Evolutionary conservation across 2,329 filamentous ascomycete genomes (phyloP).

Genomic region (Calonectria naviculata): DNA sequence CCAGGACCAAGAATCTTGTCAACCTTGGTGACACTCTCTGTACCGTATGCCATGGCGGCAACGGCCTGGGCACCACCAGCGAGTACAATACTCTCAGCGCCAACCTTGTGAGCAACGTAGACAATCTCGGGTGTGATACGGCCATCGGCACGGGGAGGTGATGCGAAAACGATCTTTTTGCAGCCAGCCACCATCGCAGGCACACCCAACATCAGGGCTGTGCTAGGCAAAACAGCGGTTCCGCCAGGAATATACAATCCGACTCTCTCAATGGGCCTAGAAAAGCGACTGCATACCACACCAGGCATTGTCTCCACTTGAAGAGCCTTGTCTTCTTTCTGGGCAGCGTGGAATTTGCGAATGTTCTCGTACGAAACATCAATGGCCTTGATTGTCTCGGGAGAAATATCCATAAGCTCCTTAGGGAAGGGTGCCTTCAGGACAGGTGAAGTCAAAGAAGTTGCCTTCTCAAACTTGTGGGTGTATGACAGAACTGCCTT

Average conservation of each 20-base stretch:
- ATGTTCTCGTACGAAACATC: slow-evolving; percentile 96
- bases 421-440: slow-evolving; percentile 89
- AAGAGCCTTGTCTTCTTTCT: slow-evolving; percentile 85
- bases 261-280: slow-evolving; percentile 92
- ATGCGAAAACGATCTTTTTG: slow-evolving; percentile 93
- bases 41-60: slow-evolving; percentile 97
- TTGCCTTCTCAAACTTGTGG: slow-evolving; percentile 98
- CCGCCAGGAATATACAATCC: slow-evolving; percentile 96
- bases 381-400: slow-evolving; percentile 91
- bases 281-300: slow-evolving; percentile 93
- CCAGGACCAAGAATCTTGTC: slow-evolving; percentile 99
- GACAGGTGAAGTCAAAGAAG: slow-evolving; percentile 88
- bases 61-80: slow-evolving; percentile 96
- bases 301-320: slow-evolving; percentile 98
- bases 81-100: slow-evolving; percentile 94
- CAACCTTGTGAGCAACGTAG: slow-evolving; percentile 96
- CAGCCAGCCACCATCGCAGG: slow-evolving; percentile 98
- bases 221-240: slow-evolving; percentile 96
- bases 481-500: slow-evolving; percentile 91
- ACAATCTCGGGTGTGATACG: slow-evolving; percentile 96
- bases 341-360: slow-evolving; percentile 90
- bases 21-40: slow-evolving; percentile 92
- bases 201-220: slow-evolving; percentile 97
- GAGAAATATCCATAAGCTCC: slow-evolving; percentile 84
- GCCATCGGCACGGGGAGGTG: slow-evolving; percentile 89